Percentiles rank a stretch among this genome's conserved stretches.
Conservation (phyloP, 202 grass and related monocot genomes). For the Carex arenaria region DNA sequence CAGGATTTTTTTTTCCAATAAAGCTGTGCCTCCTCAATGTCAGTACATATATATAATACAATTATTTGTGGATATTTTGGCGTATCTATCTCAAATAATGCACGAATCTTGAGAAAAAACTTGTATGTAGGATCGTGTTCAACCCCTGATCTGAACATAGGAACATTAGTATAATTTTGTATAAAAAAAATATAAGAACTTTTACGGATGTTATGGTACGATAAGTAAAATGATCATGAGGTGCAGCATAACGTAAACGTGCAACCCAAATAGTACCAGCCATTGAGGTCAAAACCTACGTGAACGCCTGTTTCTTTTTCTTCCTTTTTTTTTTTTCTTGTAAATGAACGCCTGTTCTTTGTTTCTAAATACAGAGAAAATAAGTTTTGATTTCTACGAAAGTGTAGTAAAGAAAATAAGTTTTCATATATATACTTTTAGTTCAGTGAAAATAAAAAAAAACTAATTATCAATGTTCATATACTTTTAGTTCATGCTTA, state of each 20-base stretch:
- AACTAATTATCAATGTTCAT: too few relatives aligned
- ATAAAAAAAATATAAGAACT: too few relatives aligned
- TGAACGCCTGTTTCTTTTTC: conserved; percentile 19
- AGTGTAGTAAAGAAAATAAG: not conserved
- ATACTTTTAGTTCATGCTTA: too few relatives aligned
- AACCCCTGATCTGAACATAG: not conserved
- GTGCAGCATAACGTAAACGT: conserved; percentile 15
- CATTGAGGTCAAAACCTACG: conserved; percentile 21
- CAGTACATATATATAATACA: not conserved
- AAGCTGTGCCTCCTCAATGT: not conserved
- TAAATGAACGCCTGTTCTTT: too few relatives aligned
- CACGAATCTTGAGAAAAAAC: not conserved
- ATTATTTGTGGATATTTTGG: not conserved
- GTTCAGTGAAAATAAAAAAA: too few relatives aligned
- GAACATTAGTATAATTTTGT: too few relatives aligned
- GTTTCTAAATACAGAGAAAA: too few relatives aligned
- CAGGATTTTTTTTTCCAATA: not conserved
- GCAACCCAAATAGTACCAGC: not conserved
- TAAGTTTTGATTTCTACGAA: not conserved
- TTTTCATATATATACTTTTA: too few relatives aligned
- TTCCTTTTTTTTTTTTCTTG: not conserved
- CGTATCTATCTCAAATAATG: too few relatives aligned
- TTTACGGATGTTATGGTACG: not conserved
- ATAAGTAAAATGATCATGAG: conserved; percentile 7
- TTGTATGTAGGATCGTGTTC: not conserved